phyloP scores from a whole-genome alignment of 2,329 filamentous ascomycete species.

The Exserohilum rostratum region DNA sequence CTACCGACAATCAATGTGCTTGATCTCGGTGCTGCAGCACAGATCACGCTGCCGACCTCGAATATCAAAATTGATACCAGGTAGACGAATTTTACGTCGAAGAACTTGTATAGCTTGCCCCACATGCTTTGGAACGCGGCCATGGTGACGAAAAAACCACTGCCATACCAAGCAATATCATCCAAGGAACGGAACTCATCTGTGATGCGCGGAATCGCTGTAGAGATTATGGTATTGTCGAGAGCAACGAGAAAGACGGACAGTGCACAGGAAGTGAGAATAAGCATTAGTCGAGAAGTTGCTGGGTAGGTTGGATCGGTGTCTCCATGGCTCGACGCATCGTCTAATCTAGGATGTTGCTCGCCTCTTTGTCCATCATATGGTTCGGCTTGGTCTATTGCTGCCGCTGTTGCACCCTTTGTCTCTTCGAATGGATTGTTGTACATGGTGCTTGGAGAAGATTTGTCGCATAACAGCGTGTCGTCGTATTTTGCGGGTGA shows the following conservation, averaged over 20 bases:
- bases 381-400: too few species aligned
- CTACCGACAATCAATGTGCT: neutral
- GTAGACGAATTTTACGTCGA: neutral
- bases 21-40: neutral
- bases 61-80: neutral
- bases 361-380: too few species aligned
- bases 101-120: neutral
- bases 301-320: too few species aligned
- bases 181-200: neutral
- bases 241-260: neutral
- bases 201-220: neutral
- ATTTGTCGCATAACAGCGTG: too few species aligned
- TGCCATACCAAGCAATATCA: neutral
- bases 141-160: neutral
- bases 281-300: too few species aligned
- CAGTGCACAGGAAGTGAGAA: too few species aligned
- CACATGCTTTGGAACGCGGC: neutral
- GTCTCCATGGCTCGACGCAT: too few species aligned
- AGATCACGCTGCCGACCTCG: neutral
- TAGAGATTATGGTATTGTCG: neutral
- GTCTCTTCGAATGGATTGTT: too few species aligned
- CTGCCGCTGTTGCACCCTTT: too few species aligned
- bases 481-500: too few species aligned
- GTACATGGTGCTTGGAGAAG: too few species aligned
- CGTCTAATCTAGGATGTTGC: too few species aligned